phyloP scores from a whole-genome alignment of 75 land plant species.

The Ceratopteris richardii region DNA sequence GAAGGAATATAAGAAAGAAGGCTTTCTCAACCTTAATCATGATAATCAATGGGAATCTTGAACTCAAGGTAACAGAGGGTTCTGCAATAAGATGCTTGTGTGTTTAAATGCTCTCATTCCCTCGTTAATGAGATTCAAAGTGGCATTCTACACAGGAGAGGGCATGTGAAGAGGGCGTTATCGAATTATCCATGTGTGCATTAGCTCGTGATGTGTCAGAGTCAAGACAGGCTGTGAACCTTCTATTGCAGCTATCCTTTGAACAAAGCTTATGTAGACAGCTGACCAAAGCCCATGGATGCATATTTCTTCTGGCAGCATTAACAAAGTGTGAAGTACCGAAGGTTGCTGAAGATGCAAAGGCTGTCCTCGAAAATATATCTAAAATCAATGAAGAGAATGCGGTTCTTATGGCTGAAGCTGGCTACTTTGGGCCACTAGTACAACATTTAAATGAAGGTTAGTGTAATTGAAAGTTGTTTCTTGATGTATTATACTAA shows the following conservation, averaged over 20 bases:
- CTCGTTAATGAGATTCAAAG: too few species aligned
- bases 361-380: slow-evolving; percentile 38
- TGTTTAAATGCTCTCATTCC: too few species aligned
- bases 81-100: not conserved
- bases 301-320: slow-evolving; percentile 56
- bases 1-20: slow-evolving; percentile 32
- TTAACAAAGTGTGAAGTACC: slow-evolving; percentile 41
- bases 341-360: slow-evolving; percentile 47
- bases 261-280: slow-evolving; percentile 16
- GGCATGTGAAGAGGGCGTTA: slow-evolving; percentile 30
- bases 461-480: slow-evolving; percentile 1
- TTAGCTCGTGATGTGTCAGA: slow-evolving; percentile 51
- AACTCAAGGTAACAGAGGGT: slow-evolving; percentile 39
- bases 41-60: slow-evolving; percentile 37
- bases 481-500: too few species aligned
- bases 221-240: slow-evolving; percentile 45
- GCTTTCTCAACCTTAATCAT: slow-evolving; percentile 32
- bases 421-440: slow-evolving; percentile 59
- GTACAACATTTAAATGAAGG: slow-evolving; percentile 42
- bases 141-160: slow-evolving; percentile 8
- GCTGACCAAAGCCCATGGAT: slow-evolving; percentile 53
- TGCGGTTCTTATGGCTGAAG: slow-evolving; percentile 62
- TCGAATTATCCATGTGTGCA: slow-evolving; percentile 38
- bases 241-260: slow-evolving; percentile 51
- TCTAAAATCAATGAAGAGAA: slow-evolving; percentile 42